Base-by-base conservation (phyloP, 2,329 filamentous ascomycete species). In the Exophiala dermatitidis region DNA sequence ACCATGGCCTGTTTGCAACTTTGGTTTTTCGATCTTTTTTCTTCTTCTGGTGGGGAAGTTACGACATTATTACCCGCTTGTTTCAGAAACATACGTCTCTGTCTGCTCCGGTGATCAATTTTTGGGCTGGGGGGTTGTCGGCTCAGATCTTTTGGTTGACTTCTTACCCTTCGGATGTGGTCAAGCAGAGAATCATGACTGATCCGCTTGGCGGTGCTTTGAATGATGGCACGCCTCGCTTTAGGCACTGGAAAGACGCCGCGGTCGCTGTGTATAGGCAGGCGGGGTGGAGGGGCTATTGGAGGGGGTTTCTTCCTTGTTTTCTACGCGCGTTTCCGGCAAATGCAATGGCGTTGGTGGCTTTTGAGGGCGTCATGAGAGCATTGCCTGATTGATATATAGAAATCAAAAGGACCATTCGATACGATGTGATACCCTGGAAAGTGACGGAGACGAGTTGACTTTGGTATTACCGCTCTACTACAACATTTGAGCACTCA, bases 31-130 rank as follows among this genome's bases (percentile, higher is more conserved):
- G 93, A 12, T 82, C 83, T 9, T 95, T 91, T 73, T 98, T 98
- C 77, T 96, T 95, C 78, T 93, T 85, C 74, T 97, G 90, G 90
- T 98, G 93, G 93, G 84, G 84, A n/a, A 86, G 83, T 56, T 98
- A 98, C 74, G 91, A 96, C 65, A 63, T 95, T 31, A 79, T 97
- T 62, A 87, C 88, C 3, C 77, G 81, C 26, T 72, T 77, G 54
- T 74, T 97, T 66, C 75, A 80, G 50, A 70, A 80, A 12, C 75
- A 82, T 63, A 95, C 90, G 2, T 71, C 63, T 8, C 73, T 96
- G 50, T 86, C 86, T 50, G 81, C 82, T 0, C 89, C 93, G 0
- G 84, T 84, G 1, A 78, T 97, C 65, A 97, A 97, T 68, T 98
- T 98, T 74, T 97, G 91, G 91, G 91, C 93, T 0, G 93, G 93